phyloP scores from a whole-genome alignment of 2,329 filamentous ascomycete genomes.

The Myriosclerotinia duriaeana region DNA sequence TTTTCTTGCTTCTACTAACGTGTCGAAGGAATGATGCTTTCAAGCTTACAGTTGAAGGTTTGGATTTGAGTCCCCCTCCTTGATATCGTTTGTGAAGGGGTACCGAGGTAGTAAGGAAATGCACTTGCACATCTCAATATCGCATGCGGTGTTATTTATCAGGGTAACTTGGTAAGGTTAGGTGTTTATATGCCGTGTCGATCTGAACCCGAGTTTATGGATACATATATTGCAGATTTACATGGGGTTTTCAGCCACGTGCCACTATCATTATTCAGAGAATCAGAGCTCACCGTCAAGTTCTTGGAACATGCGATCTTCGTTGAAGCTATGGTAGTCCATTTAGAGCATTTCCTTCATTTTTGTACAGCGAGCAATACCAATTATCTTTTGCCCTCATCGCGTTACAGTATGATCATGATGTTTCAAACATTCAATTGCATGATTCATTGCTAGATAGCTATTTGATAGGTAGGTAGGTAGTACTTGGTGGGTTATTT shows the following conservation, averaged over 20 bases:
- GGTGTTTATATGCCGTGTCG: neutral
- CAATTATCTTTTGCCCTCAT: neutral
- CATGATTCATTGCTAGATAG: neutral
- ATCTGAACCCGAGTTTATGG: neutral
- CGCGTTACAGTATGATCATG: neutral
- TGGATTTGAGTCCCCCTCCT: constrained; percentile 55
- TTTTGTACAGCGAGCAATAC: neutral
- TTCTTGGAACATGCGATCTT: neutral
- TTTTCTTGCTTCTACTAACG: constrained; percentile 24
- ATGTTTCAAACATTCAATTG: neutral
- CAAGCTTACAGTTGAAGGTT: constrained; percentile 57
- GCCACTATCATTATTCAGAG: neutral
- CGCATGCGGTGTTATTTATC: neutral
- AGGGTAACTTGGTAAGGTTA: neutral
- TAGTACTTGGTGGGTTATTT: neutral
- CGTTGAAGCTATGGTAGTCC: neutral
- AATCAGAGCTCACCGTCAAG: neutral
- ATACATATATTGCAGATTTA: neutral
- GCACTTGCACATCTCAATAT: neutral
- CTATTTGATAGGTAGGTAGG: neutral
- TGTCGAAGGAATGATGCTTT: constrained; percentile 57
- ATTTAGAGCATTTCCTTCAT: neutral
- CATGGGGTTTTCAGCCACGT: neutral
- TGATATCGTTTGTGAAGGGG: neutral
- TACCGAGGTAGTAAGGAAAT: neutral